Percentiles rank a stretch among this genome's conserved stretches.
Conservation (phyloP, 352 stramenopile species). For the Globisporangium perplexum region DNA sequence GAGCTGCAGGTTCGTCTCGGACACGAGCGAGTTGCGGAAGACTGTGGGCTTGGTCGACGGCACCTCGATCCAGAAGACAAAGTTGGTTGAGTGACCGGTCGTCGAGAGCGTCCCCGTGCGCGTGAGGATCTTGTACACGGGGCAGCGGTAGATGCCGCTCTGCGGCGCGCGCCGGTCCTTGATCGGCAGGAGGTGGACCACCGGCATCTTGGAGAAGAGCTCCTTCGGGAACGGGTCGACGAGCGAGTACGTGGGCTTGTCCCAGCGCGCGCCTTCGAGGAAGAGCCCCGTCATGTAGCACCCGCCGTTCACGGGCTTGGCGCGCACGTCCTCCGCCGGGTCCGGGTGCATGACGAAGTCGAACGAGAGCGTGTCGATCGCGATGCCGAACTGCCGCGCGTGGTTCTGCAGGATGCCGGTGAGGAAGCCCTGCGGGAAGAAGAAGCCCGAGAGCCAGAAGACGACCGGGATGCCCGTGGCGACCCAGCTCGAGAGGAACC, state of each 20-base stretch:
- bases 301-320: constrained; percentile 38
- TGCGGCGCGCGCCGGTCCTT: constrained; percentile 72
- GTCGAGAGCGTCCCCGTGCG: constrained; percentile 92
- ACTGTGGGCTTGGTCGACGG: constrained; percentile 73
- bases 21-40: constrained; percentile 89
- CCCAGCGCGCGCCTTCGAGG: constrained; percentile 89
- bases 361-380: constrained; percentile 85
- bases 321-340: constrained; percentile 33
- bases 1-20: constrained; percentile 90
- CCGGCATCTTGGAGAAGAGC: constrained; percentile 90
- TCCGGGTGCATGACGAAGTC: constrained; percentile 67
- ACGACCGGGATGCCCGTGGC: constrained; percentile 27
- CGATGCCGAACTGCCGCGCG: constrained; percentile 51
- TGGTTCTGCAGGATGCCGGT: constrained; percentile 67
- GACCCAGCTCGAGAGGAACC: constrained; percentile 57
- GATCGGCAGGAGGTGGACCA: constrained; percentile 82
- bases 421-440: constrained; percentile 91
- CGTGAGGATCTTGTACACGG: constrained; percentile 95
- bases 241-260: constrained; percentile 65
- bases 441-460: constrained; percentile 90
- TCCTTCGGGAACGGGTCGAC: constrained; percentile 89
- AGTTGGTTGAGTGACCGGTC: constrained; percentile 96
- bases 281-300: constrained; percentile 92
- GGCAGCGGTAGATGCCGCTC: constrained; percentile 89
- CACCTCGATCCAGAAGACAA: constrained; percentile 97